Evolutionary conservation across 2,329 filamentous ascomycete genomes (phyloP), one percentile per base, ranked within the genome.

Genomic region (Bipolaris cookei): DNA sequence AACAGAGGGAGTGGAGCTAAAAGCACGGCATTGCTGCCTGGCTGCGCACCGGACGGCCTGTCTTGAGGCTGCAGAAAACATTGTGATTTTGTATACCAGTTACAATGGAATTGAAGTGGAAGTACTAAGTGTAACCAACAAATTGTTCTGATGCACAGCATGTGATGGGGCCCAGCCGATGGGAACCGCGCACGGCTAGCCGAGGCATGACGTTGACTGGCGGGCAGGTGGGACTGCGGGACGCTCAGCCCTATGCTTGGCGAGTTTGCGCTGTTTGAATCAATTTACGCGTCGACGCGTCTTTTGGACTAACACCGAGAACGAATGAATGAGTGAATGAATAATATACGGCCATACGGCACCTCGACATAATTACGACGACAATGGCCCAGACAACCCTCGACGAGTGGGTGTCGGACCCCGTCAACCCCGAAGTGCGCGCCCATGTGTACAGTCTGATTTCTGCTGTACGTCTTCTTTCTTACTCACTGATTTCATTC

Each of bases 401-500:
- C 59, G 76, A 78, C 72, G 79, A 81, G 61, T 81, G 80, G 72
- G 78, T 80, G 54, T 72, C 64, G 56, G 73, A 74, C 47, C 70
- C 73, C 4, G 90, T 98, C 54, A 92, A 98, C 75, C 91, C 92
- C 39, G 91, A 97, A 80, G 92, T 97, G 70, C 89, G 93, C 73
- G 92, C 93, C 25, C 91, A 97, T 78, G 88, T 99, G 72, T 94
- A 91, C 79, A 96, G 91, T 80, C 87, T 99, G 30, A 90, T 97
- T 63, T 94, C 93, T 72, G 95, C 95, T 60, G 93, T 96, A 83
- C 74, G 90, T 69, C 55, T 35, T 67, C 47, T 28, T 21, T 5
- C 13, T 6, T 23, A 16, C 4, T 10, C 45, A 35, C 35, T 30
- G 13, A 10, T 7, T 28, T 28, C n/a, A 43, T 42, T 23, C 14